Conservation (phyloP, 1,284 basidiomycete species). For the Malassezia sp. region DNA sequence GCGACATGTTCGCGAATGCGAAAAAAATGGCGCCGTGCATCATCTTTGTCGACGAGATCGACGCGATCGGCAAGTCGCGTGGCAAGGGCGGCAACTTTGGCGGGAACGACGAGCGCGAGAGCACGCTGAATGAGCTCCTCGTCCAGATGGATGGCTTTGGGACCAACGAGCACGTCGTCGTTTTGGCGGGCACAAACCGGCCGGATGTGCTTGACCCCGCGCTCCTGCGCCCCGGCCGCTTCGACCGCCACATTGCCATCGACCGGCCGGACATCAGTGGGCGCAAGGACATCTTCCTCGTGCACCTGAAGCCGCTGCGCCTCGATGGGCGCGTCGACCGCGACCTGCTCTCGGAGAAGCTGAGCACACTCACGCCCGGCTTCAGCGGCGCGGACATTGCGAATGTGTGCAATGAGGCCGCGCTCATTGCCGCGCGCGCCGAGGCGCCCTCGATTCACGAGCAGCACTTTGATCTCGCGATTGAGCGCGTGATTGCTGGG, state of each 20-base stretch:
- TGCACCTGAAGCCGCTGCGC: slow-evolving; percentile 76
- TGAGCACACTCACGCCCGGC: slow-evolving; percentile 88
- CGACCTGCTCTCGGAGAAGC: slow-evolving; percentile 56
- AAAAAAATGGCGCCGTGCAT: slow-evolving; percentile 97
- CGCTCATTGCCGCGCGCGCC: slow-evolving; percentile 81
- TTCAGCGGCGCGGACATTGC: slow-evolving; percentile 98
- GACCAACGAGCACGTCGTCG: slow-evolving; percentile 87
- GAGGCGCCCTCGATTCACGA: slow-evolving; percentile 68
- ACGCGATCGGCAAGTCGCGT: slow-evolving; percentile 92
- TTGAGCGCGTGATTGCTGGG: slow-evolving; percentile 94
- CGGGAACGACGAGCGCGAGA: slow-evolving; percentile 95
- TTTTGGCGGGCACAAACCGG: slow-evolving; percentile 91
- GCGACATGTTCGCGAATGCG: slow-evolving; percentile 90
- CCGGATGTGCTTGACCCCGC: slow-evolving; percentile 91
- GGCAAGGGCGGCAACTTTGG: slow-evolving; percentile 78
- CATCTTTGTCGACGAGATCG: slow-evolving; percentile 55
- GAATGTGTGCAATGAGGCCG: slow-evolving; percentile 97
- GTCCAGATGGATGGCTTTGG: slow-evolving; percentile 99
- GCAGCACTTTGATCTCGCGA: slow-evolving; percentile 86
- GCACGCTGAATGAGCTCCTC: slow-evolving; percentile 90
- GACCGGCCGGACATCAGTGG: slow-evolving; percentile 90
- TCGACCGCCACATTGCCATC: slow-evolving; percentile 91
- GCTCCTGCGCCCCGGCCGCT: slow-evolving; percentile 89
- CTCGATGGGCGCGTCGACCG: slow-evolving; percentile 25
- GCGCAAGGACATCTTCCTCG: slow-evolving; percentile 82